Evolutionary conservation across 495 filamentous ascomycete genomes (phyloP).

Genomic region (Talaromyces liani): DNA sequence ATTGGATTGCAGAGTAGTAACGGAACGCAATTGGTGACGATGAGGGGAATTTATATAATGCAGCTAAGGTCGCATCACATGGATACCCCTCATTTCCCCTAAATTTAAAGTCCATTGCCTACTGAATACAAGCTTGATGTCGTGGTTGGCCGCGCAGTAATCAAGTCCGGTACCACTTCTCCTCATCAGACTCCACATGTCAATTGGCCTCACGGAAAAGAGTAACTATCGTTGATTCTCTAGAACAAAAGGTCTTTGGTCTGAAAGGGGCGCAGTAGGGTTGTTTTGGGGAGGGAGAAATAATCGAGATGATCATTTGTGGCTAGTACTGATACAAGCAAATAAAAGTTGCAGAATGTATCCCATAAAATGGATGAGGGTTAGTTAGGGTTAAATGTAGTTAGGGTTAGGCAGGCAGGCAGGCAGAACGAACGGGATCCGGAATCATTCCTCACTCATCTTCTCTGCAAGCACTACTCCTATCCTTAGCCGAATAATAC

Average conservation of each 20-base stretch:
- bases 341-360: too few relatives aligned
- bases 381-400: too few relatives aligned
- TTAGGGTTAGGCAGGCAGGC: not conserved
- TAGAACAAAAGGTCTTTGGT: not conserved
- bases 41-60: not conserved
- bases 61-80: not conserved
- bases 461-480: not conserved
- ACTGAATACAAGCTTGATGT: not conserved
- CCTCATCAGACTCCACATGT: not conserved
- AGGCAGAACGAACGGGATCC: not conserved
- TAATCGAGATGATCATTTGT: too few relatives aligned
- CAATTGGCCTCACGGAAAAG: not conserved
- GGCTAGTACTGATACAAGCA: too few relatives aligned
- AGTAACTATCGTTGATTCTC: not conserved
- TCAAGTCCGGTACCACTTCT: not conserved
- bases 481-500: not conserved
- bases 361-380: too few relatives aligned
- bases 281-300: too few relatives aligned
- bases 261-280: not conserved
- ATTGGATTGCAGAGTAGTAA: not conserved
- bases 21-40: not conserved
- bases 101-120: not conserved
- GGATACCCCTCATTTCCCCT: not conserved
- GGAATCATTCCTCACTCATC: not conserved
- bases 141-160: not conserved